A percentile compares a stretch with the other conserved stretches of the same genome.
Evolutionary conservation across 306 rosid genomes (phyloP).

Genomic region (Psophocarpus tetragonolobus): DNA sequence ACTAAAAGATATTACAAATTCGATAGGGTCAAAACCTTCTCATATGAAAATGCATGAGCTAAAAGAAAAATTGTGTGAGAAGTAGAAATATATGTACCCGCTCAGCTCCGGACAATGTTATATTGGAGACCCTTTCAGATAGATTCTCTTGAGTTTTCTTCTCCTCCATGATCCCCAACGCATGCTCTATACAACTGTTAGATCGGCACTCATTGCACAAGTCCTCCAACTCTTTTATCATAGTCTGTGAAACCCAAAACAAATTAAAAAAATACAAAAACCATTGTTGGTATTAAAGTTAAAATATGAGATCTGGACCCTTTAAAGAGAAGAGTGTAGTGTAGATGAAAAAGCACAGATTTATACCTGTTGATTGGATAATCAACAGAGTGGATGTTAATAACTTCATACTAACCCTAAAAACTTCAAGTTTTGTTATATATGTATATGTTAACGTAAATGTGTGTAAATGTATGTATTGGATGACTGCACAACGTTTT

Average conservation of each 20-base stretch:
- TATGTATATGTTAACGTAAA: background rate
- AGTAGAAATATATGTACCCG: slow-evolving; percentile 45
- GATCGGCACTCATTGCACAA: slow-evolving; percentile 50
- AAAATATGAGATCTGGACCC: background rate
- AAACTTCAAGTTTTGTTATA: background rate
- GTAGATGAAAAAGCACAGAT: background rate
- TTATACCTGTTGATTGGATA: background rate
- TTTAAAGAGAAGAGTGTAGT: background rate
- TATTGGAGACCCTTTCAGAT: slow-evolving; percentile 46
- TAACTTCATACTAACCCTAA: background rate
- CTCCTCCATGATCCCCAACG: slow-evolving; percentile 56
- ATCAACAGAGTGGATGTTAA: background rate
- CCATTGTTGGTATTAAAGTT: background rate
- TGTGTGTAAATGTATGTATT: too few species aligned
- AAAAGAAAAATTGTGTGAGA: background rate
- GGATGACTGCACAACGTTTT: too few species aligned
- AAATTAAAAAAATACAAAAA: background rate
- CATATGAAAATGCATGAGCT: background rate
- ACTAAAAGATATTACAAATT: slow-evolving; percentile 7
- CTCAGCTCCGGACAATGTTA: slow-evolving; percentile 51
- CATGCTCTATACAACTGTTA: slow-evolving; percentile 59
- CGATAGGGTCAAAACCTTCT: background rate
- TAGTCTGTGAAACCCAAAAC: slow-evolving; percentile 40
- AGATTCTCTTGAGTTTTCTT: slow-evolving; percentile 47
- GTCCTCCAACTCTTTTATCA: slow-evolving; percentile 51